Evolutionary conservation across 345 rosid species (phyloP).

Genomic region (Salix exigua): DNA sequence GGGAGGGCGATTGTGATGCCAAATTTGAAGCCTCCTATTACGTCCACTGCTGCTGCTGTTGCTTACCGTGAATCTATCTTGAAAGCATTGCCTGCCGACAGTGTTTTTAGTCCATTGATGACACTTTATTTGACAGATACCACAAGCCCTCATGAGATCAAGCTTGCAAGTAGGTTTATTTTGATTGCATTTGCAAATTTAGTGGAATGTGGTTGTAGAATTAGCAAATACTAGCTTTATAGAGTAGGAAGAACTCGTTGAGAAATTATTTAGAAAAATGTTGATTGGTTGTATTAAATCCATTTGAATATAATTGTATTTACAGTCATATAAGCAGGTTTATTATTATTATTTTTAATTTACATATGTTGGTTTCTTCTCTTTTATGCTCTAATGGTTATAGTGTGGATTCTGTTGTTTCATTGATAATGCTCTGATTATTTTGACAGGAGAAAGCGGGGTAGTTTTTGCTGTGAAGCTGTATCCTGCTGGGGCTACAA

Average conservation of each 20-base stretch:
- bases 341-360: too few species aligned
- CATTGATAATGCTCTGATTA: background rate
- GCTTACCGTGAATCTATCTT: conserved; percentile 58
- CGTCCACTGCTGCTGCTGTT: conserved; percentile 67
- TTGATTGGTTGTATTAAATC: background rate
- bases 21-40: conserved; percentile 82
- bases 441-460: conserved; percentile 64
- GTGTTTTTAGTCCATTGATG: conserved; percentile 81
- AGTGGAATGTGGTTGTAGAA: background rate
- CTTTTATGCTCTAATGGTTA: background rate
- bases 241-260: background rate
- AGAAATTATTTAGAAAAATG: background rate
- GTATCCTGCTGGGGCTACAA: conserved; percentile 96
- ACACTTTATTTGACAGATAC: conserved; percentile 88
- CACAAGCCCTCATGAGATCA: conserved; percentile 81
- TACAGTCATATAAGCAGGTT: background rate
- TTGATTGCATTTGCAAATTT: background rate
- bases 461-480: conserved; percentile 85
- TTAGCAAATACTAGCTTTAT: background rate
- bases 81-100: conserved; percentile 51
- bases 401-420: background rate
- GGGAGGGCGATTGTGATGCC: conserved; percentile 95
- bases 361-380: too few species aligned
- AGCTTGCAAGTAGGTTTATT: conserved; percentile 66
- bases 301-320: background rate